Evolutionary conservation across 371 early-diverging fungal species (phyloP).

Genomic region (Smittium culicis): DNA sequence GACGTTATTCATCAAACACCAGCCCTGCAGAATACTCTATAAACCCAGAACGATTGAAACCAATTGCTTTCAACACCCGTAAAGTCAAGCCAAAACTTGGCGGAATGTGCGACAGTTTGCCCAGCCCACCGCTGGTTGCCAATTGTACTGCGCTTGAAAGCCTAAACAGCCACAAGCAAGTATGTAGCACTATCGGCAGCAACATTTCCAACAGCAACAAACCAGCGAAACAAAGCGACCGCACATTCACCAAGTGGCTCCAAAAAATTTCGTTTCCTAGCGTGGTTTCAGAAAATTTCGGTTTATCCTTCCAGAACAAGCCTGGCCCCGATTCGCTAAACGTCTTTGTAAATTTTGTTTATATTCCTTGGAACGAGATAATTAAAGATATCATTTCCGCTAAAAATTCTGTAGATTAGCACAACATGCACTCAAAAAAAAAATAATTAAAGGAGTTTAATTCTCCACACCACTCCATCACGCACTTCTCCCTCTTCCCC

Average conservation of each 20-base stretch:
- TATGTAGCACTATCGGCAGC: neutral
- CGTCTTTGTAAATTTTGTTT: conserved; percentile 5
- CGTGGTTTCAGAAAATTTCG: neutral
- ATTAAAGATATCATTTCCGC: neutral
- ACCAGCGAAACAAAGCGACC: neutral
- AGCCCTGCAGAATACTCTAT: neutral
- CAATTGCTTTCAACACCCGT: neutral
- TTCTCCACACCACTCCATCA: too few species aligned
- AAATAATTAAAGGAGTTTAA: too few species aligned
- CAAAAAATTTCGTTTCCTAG: neutral
- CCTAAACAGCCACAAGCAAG: neutral
- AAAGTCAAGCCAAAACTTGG: neutral
- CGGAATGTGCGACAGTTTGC: neutral
- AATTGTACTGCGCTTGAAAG: neutral
- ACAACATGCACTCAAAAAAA: too few species aligned
- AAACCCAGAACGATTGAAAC: neutral
- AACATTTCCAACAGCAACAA: neutral
- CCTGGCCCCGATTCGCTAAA: neutral
- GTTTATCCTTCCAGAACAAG: neutral
- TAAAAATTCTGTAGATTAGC: neutral
- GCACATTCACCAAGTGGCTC: neutral
- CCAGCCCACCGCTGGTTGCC: neutral
- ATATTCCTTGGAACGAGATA: conserved; percentile 4
- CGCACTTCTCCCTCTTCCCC: too few species aligned
- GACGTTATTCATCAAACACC: neutral